Conservation (phyloP, 2,329 filamentous ascomycete genomes). For the Chalaropsis ovoidea region DNA sequence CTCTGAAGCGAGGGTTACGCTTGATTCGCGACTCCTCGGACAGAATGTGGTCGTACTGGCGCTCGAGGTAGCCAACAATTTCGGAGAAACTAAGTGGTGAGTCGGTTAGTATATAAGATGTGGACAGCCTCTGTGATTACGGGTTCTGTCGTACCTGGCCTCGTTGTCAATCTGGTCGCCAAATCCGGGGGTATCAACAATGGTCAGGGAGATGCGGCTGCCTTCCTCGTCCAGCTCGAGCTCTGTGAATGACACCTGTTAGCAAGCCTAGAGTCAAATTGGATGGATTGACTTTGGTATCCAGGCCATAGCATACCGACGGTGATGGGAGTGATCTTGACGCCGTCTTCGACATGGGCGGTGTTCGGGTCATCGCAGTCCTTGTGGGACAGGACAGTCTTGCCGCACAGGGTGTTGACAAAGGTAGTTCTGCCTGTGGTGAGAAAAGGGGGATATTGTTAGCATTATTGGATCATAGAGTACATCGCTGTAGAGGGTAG, state of each 20-base stretch:
- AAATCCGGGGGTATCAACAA: slow-evolving; percentile 96
- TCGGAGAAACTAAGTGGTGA: slow-evolving; percentile 65
- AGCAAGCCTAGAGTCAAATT: slow-evolving; percentile 14
- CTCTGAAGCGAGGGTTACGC: slow-evolving; percentile 98
- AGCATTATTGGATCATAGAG: background rate
- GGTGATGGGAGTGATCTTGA: slow-evolving; percentile 97
- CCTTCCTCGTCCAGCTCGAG: slow-evolving; percentile 96
- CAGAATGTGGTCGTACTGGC: slow-evolving; percentile 98
- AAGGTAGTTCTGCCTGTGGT: slow-evolving; percentile 84
- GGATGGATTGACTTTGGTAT: background rate
- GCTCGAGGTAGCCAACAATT: slow-evolving; percentile 95
- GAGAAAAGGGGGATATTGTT: slow-evolving; percentile 23
- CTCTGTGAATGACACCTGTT: slow-evolving; percentile 44
- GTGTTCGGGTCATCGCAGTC: slow-evolving; percentile 82
- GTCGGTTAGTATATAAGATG: background rate
- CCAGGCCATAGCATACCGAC: slow-evolving; percentile 56
- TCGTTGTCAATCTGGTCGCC: slow-evolving; percentile 99
- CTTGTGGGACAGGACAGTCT: slow-evolving; percentile 82
- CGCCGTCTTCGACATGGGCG: slow-evolving; percentile 89
- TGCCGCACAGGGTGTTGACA: slow-evolving; percentile 97
- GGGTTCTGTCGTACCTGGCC: slow-evolving; percentile 57
- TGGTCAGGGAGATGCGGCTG: slow-evolving; percentile 93
- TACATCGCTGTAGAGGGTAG: background rate
- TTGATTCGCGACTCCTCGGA: slow-evolving; percentile 99
- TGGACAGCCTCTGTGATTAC: background rate